Evolutionary conservation across 2,329 filamentous ascomycete genomes (phyloP), one percentile per base, ranked within the genome.

Genomic region (Chaetoscypha palmicola): DNA sequence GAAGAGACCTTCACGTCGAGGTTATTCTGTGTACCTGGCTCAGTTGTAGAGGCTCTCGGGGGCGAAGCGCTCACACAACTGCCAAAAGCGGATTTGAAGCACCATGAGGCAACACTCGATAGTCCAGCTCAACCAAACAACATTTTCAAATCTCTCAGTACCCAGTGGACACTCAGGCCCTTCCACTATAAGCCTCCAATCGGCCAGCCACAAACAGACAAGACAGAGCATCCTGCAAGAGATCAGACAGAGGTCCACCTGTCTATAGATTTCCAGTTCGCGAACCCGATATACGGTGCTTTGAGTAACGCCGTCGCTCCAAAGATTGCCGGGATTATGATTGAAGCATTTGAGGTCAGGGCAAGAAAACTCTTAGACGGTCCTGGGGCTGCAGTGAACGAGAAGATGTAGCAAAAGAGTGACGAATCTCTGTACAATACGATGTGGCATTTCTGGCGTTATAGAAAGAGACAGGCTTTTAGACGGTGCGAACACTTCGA

Each of bases 331-430:
- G 81, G 79, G 3, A 73, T 85, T 52, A 95, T 98, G 89, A 85
- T 97, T 53, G 81, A 86, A 63, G 91, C 92, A 1, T 98, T 98
- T 69, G 90, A 96, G 68, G 77, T 78, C 65, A 74, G 86, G 59
- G 89, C 92, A 4, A 70, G 70, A 60, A 69, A 76, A 57, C 62
- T 87, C 37, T 63, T 76, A 55, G 67, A 56, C 24, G 51, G 52
- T 3, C 49, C 49, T 14, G 50, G 54, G 5, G 48, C 51, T 30
- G 42, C 28, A 12, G 23, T 49, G 19, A 5, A 32, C 3, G 45
- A 37, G 2, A 39, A 24, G 17, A 33, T 7, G 8, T 14, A 8
- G 24, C n/a, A n/a, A n/a, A n/a, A n/a, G n/a, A n/a, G n/a, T n/a
- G n/a, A n/a, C n/a, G n/a, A n/a, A n/a, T n/a, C n/a, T n/a, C n/a